phyloP scores from a whole-genome alignment of 1,139 yeast genomes.

The Williopsis jadinii region DNA sequence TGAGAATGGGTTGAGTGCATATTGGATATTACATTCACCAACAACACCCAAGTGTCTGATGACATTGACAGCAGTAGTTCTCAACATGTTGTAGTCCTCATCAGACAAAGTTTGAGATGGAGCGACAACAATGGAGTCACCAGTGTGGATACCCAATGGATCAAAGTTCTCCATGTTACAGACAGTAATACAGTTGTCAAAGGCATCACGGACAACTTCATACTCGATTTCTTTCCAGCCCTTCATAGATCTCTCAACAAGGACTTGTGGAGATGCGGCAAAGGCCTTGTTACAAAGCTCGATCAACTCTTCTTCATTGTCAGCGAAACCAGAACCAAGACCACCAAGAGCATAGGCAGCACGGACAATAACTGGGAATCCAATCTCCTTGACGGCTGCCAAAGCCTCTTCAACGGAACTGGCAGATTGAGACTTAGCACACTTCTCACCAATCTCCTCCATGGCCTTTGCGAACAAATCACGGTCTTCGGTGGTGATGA shows the following conservation, averaged over 20 bases:
- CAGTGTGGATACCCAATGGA: slow-evolving; percentile 98
- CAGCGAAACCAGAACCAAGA: slow-evolving; percentile 96
- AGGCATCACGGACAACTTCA: slow-evolving; percentile 97
- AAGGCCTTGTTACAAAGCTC: slow-evolving; percentile 87
- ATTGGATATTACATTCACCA: slow-evolving; percentile 98
- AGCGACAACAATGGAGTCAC: slow-evolving; percentile 98
- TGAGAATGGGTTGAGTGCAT: slow-evolving; percentile 90
- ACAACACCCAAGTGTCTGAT: slow-evolving; percentile 98
- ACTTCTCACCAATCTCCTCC: slow-evolving; percentile 91
- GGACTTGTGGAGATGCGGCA: slow-evolving; percentile 92
- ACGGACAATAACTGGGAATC: slow-evolving; percentile 94
- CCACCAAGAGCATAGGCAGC: slow-evolving; percentile 99
- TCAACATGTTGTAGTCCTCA: slow-evolving; percentile 95
- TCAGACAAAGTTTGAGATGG: slow-evolving; percentile 97
- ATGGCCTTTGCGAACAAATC: slow-evolving; percentile 91
- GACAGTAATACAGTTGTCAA: slow-evolving; percentile 96
- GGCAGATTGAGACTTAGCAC: slow-evolving; percentile 91
- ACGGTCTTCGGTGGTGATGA: slow-evolving; percentile 96
- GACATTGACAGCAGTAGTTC: slow-evolving; percentile 96
- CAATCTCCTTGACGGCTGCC: slow-evolving; percentile 76
- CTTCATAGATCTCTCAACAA: slow-evolving; percentile 94
- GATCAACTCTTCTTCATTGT: slow-evolving; percentile 75
- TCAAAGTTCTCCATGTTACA: slow-evolving; percentile 99
- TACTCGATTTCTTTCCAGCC: slow-evolving; percentile 99
- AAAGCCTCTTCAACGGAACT: slow-evolving; percentile 73